Evolutionary conservation across 1,139 yeast genomes (phyloP).

Genomic region (Nakaseomyces kungkrabaensis): DNA sequence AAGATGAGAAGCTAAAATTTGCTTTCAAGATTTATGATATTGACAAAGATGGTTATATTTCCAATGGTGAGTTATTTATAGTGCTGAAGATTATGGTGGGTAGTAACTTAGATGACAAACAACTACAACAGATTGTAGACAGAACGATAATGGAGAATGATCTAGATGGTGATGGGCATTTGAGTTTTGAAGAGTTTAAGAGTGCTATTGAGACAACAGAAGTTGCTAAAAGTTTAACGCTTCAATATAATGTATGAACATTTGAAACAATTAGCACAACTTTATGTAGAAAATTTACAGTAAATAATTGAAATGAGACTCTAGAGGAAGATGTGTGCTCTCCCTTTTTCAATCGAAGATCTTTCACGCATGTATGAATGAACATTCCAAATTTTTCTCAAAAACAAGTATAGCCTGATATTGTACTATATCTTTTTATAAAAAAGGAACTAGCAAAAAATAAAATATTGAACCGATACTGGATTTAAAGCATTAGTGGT

Average conservation of each 20-base stretch:
- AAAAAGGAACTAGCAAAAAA: too few species aligned
- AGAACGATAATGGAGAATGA: constrained; percentile 95
- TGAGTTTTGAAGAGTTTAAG: constrained; percentile 81
- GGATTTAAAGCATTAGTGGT: too few species aligned
- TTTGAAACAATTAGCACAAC: too few species aligned
- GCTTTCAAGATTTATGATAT: constrained; percentile 93
- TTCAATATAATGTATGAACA: constrained; percentile 26
- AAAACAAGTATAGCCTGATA: too few species aligned
- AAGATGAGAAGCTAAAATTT: constrained; percentile 74
- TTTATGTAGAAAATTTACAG: too few species aligned
- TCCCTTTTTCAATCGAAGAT: too few species aligned
- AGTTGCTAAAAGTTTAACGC: constrained; percentile 51
- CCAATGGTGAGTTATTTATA: constrained; percentile 87
- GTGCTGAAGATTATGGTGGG: constrained; percentile 98
- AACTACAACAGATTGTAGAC: constrained; percentile 90
- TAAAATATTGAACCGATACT: too few species aligned
- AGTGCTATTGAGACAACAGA: constrained; percentile 60
- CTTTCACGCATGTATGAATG: too few species aligned
- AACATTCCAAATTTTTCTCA: too few species aligned
- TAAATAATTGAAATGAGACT: too few species aligned
- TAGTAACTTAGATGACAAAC: constrained; percentile 72
- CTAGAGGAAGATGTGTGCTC: too few species aligned
- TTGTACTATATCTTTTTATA: too few species aligned
- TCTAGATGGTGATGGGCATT: constrained; percentile 76
- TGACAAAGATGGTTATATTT: constrained; percentile 88